Conservation (phyloP, 768 basidiomycete genomes). For the Xerocomus spinulosus region DNA sequence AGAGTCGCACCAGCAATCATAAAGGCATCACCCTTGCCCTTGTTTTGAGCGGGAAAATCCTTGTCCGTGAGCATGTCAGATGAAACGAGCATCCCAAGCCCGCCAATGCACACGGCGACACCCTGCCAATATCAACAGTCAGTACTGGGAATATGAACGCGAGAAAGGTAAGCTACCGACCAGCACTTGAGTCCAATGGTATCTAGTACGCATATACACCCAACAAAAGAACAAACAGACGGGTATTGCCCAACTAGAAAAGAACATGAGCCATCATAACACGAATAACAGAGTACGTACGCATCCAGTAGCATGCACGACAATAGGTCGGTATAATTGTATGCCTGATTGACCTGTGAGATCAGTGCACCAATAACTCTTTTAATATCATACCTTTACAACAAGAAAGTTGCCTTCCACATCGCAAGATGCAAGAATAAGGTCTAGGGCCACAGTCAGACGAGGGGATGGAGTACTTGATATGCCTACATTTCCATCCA, state of each 20-base stretch:
- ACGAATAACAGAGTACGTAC: constrained; percentile 35
- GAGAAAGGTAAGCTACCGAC: constrained; percentile 36
- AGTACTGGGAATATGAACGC: neutral
- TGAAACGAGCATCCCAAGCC: constrained; percentile 74
- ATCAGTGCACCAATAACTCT: neutral
- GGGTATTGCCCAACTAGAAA: constrained; percentile 77
- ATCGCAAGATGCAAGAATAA: constrained; percentile 74
- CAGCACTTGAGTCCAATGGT: constrained; percentile 80
- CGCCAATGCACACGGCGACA: constrained; percentile 64
- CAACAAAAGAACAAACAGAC: constrained; percentile 80
- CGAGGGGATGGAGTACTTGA: neutral
- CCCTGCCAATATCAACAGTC: constrained; percentile 43
- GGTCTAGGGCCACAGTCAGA: constrained; percentile 42
- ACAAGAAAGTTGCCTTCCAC: constrained; percentile 88
- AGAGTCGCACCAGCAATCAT: constrained; percentile 84
- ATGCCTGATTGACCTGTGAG: constrained; percentile 45
- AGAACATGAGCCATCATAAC: neutral
- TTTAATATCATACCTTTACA: constrained; percentile 48
- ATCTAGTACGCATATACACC: constrained; percentile 74
- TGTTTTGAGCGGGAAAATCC: constrained; percentile 58
- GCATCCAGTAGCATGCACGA: constrained; percentile 93
- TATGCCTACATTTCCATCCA: constrained; percentile 78
- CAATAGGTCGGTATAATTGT: constrained; percentile 79
- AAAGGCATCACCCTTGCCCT: constrained; percentile 78
- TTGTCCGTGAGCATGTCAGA: constrained; percentile 78